phyloP scores from a whole-genome alignment of 371 early-diverging fungal species.

The Choanephora cucurbitarum region DNA sequence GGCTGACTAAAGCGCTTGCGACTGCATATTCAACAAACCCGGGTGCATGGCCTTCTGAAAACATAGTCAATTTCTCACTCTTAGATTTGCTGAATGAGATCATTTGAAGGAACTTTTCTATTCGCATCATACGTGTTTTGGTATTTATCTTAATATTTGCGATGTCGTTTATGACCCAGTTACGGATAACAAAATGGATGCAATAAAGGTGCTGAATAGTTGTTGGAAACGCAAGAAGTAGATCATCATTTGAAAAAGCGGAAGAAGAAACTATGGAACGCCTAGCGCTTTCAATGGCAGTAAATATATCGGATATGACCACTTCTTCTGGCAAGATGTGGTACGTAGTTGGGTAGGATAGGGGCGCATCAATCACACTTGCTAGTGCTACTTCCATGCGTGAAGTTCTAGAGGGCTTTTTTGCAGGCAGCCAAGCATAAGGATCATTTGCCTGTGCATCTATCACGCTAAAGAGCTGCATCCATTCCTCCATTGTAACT shows the following conservation, averaged over 20 bases:
- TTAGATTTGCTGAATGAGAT: constrained; percentile 54
- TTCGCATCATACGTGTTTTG: constrained; percentile 56
- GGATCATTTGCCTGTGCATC: constrained; percentile 73
- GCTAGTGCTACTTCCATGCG: constrained; percentile 46
- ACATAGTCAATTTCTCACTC: constrained; percentile 39
- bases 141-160: constrained; percentile 50
- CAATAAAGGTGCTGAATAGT: constrained; percentile 71
- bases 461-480: constrained; percentile 67
- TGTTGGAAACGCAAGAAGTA: constrained; percentile 65
- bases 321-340: constrained; percentile 51
- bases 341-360: constrained; percentile 26
- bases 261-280: constrained; percentile 43
- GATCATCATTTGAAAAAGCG: constrained; percentile 44
- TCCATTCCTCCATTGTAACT: constrained; percentile 73
- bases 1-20: constrained; percentile 75
- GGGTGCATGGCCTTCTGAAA: constrained; percentile 56
- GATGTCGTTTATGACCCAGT: constrained; percentile 74
- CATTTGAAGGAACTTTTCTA: constrained; percentile 67
- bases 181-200: constrained; percentile 72
- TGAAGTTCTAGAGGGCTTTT: constrained; percentile 45
- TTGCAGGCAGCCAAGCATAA: constrained; percentile 73
- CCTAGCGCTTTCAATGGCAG: constrained; percentile 56
- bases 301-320: constrained; percentile 70
- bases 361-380: constrained; percentile 29
- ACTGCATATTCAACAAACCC: constrained; percentile 81